Conservation (phyloP, 306 rosid species). For the Biancaea sappan region DNA sequence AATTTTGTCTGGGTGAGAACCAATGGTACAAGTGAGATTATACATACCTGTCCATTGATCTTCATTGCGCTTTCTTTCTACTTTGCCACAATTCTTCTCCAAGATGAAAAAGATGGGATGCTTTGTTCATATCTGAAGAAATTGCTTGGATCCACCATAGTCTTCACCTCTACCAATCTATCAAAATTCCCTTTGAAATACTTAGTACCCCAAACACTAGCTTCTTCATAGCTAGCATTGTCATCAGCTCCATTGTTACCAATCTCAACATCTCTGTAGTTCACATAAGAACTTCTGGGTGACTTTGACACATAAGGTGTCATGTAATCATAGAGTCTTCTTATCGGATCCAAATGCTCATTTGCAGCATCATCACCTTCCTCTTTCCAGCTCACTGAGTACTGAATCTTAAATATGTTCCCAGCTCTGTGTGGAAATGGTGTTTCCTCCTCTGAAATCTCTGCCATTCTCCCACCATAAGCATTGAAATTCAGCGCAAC, state of each 20-base stretch:
- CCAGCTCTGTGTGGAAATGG: conserved; percentile 81
- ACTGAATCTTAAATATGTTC: conserved; percentile 66
- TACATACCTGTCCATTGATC: not conserved
- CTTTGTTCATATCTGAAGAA: conserved; percentile 75
- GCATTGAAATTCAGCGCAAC: conserved; percentile 57
- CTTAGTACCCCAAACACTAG: conserved; percentile 69
- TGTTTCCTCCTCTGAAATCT: conserved; percentile 59
- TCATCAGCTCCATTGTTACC: conserved; percentile 58
- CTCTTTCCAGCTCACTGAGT: conserved; percentile 68
- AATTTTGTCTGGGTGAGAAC: not conserved
- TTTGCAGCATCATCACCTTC: conserved; percentile 43
- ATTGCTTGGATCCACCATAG: conserved; percentile 60
- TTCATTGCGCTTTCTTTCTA: conserved; percentile 18
- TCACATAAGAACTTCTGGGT: conserved; percentile 71
- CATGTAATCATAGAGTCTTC: conserved; percentile 62
- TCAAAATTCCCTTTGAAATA: conserved; percentile 70
- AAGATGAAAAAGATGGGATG: conserved; percentile 53
- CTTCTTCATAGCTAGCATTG: conserved; percentile 49
- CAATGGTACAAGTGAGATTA: not conserved
- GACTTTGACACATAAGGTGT: conserved; percentile 63
- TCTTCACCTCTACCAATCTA: conserved; percentile 61
- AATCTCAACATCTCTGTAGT: conserved; percentile 74
- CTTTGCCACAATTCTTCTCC: conserved; percentile 35
- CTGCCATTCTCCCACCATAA: conserved; percentile 72
- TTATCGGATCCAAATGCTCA: conserved; percentile 40